Conservation (phyloP, 768 basidiomycete species). For the Termitomyces heimii region DNA sequence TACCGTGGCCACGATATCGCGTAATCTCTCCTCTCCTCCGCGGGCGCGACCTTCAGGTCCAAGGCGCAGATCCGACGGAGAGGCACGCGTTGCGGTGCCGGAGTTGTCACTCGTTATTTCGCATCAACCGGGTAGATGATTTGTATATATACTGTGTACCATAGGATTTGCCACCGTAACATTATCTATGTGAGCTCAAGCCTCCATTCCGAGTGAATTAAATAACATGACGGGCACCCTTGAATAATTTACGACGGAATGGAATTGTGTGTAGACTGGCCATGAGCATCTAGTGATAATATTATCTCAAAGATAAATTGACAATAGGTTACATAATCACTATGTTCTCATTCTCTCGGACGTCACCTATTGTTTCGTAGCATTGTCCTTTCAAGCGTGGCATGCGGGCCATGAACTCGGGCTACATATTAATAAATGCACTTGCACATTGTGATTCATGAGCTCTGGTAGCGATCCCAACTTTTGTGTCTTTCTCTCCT, state of each 20-base stretch:
- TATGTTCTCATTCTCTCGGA: background rate
- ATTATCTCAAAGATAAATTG: background rate
- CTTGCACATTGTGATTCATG: background rate
- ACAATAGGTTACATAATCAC: background rate
- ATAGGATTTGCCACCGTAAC: background rate
- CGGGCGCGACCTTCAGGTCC: conserved; percentile 30
- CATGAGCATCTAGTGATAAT: background rate
- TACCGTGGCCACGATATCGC: background rate
- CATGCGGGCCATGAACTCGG: background rate
- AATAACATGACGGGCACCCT: background rate
- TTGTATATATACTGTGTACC: conserved; percentile 2
- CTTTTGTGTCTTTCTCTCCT: conserved; percentile 4
- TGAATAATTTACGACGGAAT: background rate
- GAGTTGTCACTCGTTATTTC: background rate
- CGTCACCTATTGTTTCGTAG: conserved; percentile 5
- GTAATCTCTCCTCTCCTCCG: conserved; percentile 12
- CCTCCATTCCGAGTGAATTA: background rate
- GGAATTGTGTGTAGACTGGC: background rate
- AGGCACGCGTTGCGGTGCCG: conserved; percentile 5
- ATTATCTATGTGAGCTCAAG: background rate
- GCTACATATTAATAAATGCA: background rate
- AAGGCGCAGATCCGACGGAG: conserved; percentile 16
- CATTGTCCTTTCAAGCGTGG: conserved; percentile 1
- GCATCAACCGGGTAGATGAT: background rate
- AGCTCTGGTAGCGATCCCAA: conserved; percentile 13